Percentiles rank a stretch among this genome's conserved stretches.
phyloP scores from a whole-genome alignment of 129 eudicot species.

The Centaurea solstitialis region DNA sequence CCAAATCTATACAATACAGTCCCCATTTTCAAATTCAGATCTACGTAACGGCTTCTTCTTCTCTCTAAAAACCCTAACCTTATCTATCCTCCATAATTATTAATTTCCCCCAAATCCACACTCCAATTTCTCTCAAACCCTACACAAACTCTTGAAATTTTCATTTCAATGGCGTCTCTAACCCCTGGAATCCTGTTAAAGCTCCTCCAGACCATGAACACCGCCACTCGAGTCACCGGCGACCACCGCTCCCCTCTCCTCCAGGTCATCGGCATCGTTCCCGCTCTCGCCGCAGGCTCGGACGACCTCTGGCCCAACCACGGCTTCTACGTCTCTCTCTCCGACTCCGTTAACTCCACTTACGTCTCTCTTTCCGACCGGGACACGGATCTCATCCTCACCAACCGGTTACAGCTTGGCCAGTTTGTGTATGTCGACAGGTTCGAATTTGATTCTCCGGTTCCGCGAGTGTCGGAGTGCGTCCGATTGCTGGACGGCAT shows the following conservation, averaged over 20 bases:
- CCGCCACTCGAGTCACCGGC: conserved; percentile 68
- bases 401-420: conserved; percentile 84
- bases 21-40: conserved; percentile 26
- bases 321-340: conserved; percentile 76
- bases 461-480: conserved; percentile 62
- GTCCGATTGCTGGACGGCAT: conserved; percentile 83
- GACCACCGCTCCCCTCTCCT: conserved; percentile 94
- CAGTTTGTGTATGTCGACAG: conserved; percentile 83
- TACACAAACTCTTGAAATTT: not conserved
- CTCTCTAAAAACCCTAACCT: conserved; percentile 30
- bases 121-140: conserved; percentile 16
- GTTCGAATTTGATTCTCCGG: conserved; percentile 54
- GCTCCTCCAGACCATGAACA: conserved; percentile 85
- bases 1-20: conserved; percentile 17
- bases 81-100: conserved; percentile 9
- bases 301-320: conserved; percentile 75
- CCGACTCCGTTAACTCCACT: conserved; percentile 89
- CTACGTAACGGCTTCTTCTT: conserved; percentile 33
- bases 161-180: conserved; percentile 69
- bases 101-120: conserved; percentile 6
- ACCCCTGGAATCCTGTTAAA: conserved; percentile 86
- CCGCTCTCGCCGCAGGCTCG: conserved; percentile 72
- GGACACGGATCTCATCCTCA: conserved; percentile 82
- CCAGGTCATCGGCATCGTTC: conserved; percentile 90
- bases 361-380: conserved; percentile 76